A percentile compares a stretch with the other conserved stretches of the same genome.
Conservation (phyloP, 1,284 basidiomycete genomes). For the Heliocybe sulcata region DNA sequence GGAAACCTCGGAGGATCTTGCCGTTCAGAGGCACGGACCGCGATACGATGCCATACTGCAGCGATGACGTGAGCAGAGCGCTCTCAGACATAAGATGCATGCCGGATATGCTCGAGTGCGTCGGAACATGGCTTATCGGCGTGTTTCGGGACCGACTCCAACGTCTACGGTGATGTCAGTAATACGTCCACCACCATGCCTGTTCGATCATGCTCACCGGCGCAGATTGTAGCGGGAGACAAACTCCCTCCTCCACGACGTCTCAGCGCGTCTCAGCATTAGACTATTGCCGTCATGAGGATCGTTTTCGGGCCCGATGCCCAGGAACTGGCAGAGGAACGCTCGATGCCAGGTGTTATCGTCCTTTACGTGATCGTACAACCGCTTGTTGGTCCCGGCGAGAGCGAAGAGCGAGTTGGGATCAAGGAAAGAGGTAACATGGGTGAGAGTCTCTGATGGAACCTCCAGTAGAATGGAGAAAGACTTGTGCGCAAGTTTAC, state of each 20-base stretch:
- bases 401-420: constrained; percentile 58
- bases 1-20: constrained; percentile 63
- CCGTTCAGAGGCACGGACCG: constrained; percentile 71
- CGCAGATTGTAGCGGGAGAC: constrained; percentile 43
- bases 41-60: constrained; percentile 67
- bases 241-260: constrained; percentile 66
- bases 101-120: constrained; percentile 43
- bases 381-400: constrained; percentile 42
- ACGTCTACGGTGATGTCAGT: constrained; percentile 35
- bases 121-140: constrained; percentile 55
- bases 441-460: constrained; percentile 71
- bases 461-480: constrained; percentile 38
- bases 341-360: constrained; percentile 83
- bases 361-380: constrained; percentile 64
- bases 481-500: constrained; percentile 3
- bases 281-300: constrained; percentile 31
- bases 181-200: neutral
- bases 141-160: constrained; percentile 64
- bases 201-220: constrained; percentile 31
- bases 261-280: constrained; percentile 49
- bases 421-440: constrained; percentile 73
- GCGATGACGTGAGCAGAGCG: constrained; percentile 58
- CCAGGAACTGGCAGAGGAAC: constrained; percentile 66
- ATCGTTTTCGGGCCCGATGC: constrained; percentile 55
- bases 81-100: constrained; percentile 54